Evolutionary conservation across 108 stramenopile species (phyloP).

Genomic region (Cyclotella baltica): DNA sequence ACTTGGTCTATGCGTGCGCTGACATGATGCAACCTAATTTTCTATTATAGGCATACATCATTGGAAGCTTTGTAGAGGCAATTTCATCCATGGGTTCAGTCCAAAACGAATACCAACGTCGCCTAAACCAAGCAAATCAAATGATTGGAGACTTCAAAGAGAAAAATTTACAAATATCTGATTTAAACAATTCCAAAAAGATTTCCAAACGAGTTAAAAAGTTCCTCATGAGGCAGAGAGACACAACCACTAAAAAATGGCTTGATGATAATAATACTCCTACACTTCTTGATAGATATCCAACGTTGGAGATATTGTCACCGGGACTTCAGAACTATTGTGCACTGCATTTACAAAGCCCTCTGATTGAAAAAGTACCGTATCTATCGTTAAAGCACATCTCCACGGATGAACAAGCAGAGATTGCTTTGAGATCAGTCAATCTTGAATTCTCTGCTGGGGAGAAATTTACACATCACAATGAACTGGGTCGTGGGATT

Average conservation of each 20-base stretch:
- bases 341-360: slow-evolving; percentile 23
- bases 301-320: slow-evolving; percentile 18
- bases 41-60: slow-evolving; percentile 59
- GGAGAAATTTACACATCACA: slow-evolving; percentile 16
- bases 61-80: slow-evolving; percentile 48
- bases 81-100: slow-evolving; percentile 18
- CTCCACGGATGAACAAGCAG: slow-evolving; percentile 26
- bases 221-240: slow-evolving; percentile 24
- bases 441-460: slow-evolving; percentile 37
- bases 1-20: no score
- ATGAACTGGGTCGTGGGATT: slow-evolving; percentile 28
- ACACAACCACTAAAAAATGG: slow-evolving; percentile 5
- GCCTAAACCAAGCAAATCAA: slow-evolving; percentile 33
- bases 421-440: slow-evolving; percentile 28
- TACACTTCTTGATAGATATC: slow-evolving; percentile 27
- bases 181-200: neutral
- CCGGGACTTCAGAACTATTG: slow-evolving; percentile 17
- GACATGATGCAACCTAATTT: no score
- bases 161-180: neutral
- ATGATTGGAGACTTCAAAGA: slow-evolving; percentile 27
- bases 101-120: slow-evolving; percentile 11
- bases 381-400: slow-evolving; percentile 37
- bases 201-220: slow-evolving; percentile 18
- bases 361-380: slow-evolving; percentile 22
- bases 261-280: slow-evolving; percentile 11